These are phyloP conservation scores for Iris macrosiphon DNA, from an alignment of 106 monocot species.

Conservation along the genomic window DNA sequence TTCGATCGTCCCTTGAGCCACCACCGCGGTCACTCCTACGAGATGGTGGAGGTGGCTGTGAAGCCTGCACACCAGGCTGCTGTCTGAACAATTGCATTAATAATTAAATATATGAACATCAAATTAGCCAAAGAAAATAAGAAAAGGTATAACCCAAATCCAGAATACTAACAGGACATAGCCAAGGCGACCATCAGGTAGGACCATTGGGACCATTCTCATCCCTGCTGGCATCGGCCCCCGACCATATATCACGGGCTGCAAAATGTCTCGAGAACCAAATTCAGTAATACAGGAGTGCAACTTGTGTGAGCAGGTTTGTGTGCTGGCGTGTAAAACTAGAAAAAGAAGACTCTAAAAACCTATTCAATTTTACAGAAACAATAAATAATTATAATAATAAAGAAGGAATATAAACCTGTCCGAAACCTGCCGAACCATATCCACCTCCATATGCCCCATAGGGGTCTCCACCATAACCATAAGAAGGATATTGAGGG, in stretches of 20 bases:
- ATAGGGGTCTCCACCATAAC: slow-evolving; percentile 59
- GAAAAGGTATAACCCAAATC: too few species aligned
- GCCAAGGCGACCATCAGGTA: slow-evolving; percentile 94
- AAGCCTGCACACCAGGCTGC: slow-evolving; percentile 60
- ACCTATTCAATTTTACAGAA: background rate
- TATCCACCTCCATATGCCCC: slow-evolving; percentile 65
- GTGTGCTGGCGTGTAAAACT: too few species aligned
- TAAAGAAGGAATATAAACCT: slow-evolving; percentile 34
- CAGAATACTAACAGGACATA: slow-evolving; percentile 75
- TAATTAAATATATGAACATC: background rate
- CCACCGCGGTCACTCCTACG: slow-evolving; percentile 46
- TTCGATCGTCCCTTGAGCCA: slow-evolving; percentile 41
- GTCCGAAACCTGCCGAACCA: slow-evolving; percentile 50
- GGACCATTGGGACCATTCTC: slow-evolving; percentile 99
- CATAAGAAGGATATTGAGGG: slow-evolving; percentile 46
- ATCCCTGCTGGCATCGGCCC: slow-evolving; percentile 92
- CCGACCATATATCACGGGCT: slow-evolving; percentile 97
- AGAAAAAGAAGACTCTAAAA: too few species aligned
- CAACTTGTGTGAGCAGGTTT: too few species aligned
- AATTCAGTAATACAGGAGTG: background rate
- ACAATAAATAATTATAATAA: background rate
- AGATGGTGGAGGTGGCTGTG: slow-evolving; percentile 34
- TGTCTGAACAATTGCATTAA: slow-evolving; percentile 38
- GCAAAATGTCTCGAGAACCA: slow-evolving; percentile 12
- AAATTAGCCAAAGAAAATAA: background rate